Conservation (phyloP, 495 filamentous ascomycete species). For the Trichoderma reesei region DNA sequence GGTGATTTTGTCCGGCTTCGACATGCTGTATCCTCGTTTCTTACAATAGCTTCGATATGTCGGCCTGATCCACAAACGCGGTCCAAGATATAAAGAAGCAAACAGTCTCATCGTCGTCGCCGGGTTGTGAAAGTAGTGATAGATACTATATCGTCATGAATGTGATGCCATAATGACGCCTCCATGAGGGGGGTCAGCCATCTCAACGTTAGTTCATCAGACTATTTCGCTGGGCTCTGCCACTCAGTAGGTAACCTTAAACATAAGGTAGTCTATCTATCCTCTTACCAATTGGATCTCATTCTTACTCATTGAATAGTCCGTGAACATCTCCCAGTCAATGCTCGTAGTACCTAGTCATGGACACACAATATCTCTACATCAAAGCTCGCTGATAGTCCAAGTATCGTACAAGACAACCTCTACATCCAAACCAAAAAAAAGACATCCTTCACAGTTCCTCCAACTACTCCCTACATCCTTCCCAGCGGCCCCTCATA, state of each 20-base stretch:
- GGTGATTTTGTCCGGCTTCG: not conserved
- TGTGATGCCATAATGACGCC: constrained; percentile 6
- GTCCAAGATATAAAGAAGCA: not conserved
- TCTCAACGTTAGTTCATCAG: not conserved
- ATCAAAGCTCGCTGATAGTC: too few relatives aligned
- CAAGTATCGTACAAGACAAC: too few relatives aligned
- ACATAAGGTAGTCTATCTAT: too few relatives aligned
- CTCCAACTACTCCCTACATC: not conserved
- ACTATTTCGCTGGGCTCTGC: too few relatives aligned
- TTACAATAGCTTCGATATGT: not conserved
- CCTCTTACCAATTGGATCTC: too few relatives aligned
- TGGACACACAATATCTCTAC: too few relatives aligned
- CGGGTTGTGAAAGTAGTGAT: too few relatives aligned
- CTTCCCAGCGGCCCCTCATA: not conserved
- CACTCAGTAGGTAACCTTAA: too few relatives aligned
- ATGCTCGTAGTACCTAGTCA: too few relatives aligned
- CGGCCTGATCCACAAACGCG: not conserved
- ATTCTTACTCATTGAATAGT: too few relatives aligned
- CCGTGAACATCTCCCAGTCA: too few relatives aligned
- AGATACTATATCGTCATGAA: not conserved
- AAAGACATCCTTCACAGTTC: not conserved
- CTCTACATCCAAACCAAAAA: too few relatives aligned
- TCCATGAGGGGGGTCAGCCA: not conserved
- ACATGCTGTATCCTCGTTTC: not conserved
- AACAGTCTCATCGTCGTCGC: not conserved